Evolutionary conservation across 441 rosid species (phyloP).

Genomic region (Rhodomyrtus psidioides): DNA sequence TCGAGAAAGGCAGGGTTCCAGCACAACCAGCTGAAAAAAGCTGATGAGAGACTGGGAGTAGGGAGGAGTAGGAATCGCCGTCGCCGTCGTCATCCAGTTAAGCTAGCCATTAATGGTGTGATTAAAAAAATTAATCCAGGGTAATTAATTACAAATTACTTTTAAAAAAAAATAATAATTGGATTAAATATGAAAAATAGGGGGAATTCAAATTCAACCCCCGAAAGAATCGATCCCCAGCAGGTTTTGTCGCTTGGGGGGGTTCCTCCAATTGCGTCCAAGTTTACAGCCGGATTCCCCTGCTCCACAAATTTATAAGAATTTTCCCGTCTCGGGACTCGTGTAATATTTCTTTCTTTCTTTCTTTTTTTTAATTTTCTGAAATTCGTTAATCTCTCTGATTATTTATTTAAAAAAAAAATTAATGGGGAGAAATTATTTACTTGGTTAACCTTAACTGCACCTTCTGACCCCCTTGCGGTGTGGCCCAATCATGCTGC

Average conservation of each 20-base stretch:
- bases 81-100: background rate
- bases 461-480: background rate
- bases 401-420: background rate
- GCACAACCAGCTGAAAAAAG: background rate
- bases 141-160: background rate
- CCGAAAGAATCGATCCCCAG: conserved; percentile 21
- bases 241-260: conserved; percentile 35
- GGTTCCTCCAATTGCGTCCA: conserved; percentile 29
- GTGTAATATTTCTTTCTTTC: conserved; percentile 9
- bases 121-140: background rate
- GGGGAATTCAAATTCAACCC: background rate
- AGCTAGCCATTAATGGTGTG: background rate
- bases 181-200: background rate
- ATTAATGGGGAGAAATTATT: background rate
- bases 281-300: conserved; percentile 45
- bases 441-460: conserved; percentile 11
- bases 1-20: background rate
- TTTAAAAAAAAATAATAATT: background rate
- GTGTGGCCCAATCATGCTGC: conserved; percentile 13
- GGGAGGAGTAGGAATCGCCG: background rate
- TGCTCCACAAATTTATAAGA: conserved; percentile 7
- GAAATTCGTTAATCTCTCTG: background rate
- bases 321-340: conserved; percentile 14
- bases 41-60: background rate
- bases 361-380: background rate